Conservation (phyloP, 2,329 filamentous ascomycete genomes). For the Neofusicoccum sp. region DNA sequence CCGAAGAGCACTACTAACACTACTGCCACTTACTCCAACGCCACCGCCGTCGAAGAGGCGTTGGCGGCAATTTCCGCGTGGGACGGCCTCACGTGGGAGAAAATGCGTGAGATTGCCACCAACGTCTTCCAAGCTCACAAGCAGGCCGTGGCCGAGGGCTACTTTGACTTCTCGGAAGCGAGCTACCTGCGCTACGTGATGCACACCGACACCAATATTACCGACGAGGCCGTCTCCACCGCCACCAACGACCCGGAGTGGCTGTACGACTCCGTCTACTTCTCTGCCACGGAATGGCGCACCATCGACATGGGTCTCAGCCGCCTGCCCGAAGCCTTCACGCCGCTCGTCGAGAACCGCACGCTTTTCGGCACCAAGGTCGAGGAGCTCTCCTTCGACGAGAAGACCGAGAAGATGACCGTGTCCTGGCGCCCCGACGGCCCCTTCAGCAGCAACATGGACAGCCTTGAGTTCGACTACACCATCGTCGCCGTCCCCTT, state of each 20-base stretch:
- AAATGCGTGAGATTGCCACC: conserved; percentile 34
- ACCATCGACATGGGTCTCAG: conserved; percentile 64
- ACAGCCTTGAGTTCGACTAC: conserved; percentile 62
- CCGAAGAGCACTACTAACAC: conserved; percentile 43
- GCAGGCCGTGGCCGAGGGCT: conserved; percentile 51
- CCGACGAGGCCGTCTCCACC: conserved; percentile 51
- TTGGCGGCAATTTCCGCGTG: conserved; percentile 38
- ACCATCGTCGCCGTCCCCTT: conserved; percentile 65
- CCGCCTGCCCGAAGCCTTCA: conserved; percentile 61
- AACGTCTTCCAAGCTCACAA: conserved; percentile 56
- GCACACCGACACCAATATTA: conserved; percentile 53
- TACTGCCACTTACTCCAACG: conserved; percentile 32
- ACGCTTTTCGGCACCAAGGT: conserved; percentile 59
- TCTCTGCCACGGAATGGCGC: conserved; percentile 58
- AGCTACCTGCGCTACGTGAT: conserved; percentile 61
- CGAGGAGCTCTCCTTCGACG: conserved; percentile 55
- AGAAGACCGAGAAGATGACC: conserved; percentile 52
- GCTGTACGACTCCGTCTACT: conserved; percentile 60
- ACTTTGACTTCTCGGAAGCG: conserved; percentile 65
- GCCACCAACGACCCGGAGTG: conserved; percentile 50
- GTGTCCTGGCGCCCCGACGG: conserved; percentile 56
- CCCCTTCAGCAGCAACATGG: conserved; percentile 42
- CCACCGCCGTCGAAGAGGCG: conserved; percentile 39
- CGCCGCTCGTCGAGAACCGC: conserved; percentile 58
- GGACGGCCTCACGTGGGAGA: conserved; percentile 33